Conservation (phyloP, 352 stramenopile species). For the Globisporangium perplexum region DNA sequence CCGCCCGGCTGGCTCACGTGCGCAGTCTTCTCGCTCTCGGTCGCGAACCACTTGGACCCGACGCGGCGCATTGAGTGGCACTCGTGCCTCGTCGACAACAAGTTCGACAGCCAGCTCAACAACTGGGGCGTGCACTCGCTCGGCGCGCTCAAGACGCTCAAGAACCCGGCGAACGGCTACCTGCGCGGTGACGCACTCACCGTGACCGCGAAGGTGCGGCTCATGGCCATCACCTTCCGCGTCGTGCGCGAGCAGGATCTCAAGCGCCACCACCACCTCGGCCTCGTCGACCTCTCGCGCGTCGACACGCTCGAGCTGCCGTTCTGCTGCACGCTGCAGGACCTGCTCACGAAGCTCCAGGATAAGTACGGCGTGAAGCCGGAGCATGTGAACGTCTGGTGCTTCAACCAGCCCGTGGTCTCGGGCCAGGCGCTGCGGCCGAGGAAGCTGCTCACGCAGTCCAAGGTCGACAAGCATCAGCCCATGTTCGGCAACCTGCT, state of each 20-base stretch:
- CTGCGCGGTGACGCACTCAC: constrained; percentile 45
- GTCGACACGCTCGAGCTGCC: constrained; percentile 49
- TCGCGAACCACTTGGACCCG: constrained; percentile 43
- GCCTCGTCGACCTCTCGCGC: constrained; percentile 44
- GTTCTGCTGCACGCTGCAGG: constrained; percentile 59
- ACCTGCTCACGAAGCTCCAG: constrained; percentile 41
- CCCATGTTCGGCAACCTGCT: constrained; percentile 69
- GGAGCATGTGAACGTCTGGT: constrained; percentile 44
- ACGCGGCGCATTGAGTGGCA: constrained; percentile 66
- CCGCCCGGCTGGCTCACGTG: constrained; percentile 66
- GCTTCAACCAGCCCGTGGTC: constrained; percentile 72
- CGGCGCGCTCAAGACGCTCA: constrained; percentile 45
- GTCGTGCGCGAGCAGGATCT: constrained; percentile 60
- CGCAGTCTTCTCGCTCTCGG: constrained; percentile 66
- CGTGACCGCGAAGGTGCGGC: constrained; percentile 53
- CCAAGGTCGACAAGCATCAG: constrained; percentile 27
- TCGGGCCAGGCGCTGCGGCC: constrained; percentile 67
- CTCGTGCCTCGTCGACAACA: constrained; percentile 78
- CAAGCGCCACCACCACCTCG: constrained; percentile 39
- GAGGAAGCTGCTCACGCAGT: constrained; percentile 53
- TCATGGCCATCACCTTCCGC: constrained; percentile 79
- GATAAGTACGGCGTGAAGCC: constrained; percentile 22
- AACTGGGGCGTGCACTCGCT: constrained; percentile 83
- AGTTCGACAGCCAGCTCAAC: constrained; percentile 67
- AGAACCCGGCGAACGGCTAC: constrained; percentile 48